Conservation (phyloP, 192 early-diverging fungal genomes). For the Cetraspora pellucida region DNA sequence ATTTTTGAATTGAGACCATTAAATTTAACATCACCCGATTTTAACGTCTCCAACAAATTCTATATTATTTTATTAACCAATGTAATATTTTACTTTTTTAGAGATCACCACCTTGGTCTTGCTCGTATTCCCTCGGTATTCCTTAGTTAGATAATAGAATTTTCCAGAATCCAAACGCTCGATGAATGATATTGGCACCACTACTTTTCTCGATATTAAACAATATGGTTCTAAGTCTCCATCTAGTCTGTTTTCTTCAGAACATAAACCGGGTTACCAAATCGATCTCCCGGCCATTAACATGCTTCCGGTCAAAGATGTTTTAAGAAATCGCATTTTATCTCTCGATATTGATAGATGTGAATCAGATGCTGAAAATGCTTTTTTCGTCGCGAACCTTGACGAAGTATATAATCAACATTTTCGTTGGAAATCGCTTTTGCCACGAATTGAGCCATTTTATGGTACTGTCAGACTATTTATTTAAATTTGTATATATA, state of each 20-base stretch:
- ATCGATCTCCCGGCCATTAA: slow-evolving; percentile 4
- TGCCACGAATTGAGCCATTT: slow-evolving; percentile 95
- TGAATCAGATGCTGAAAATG: slow-evolving; percentile 75
- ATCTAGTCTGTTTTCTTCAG: not conserved
- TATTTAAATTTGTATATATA: slow-evolving; percentile 22
- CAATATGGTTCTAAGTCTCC: not conserved
- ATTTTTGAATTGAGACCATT: no score
- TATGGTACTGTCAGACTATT: slow-evolving; percentile 65
- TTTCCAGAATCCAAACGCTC: not conserved
- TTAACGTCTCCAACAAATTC: not conserved
- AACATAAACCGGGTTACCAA: not conserved
- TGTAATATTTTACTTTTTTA: not conserved
- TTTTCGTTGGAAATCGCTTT: slow-evolving; percentile 73
- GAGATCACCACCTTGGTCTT: slow-evolving; percentile 37
- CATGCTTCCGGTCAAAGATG: slow-evolving; percentile 18
- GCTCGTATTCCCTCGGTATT: not conserved
- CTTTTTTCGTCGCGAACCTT: slow-evolving; percentile 95
- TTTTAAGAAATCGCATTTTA: slow-evolving; percentile 3
- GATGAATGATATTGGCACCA: not conserved
- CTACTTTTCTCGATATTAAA: not conserved
- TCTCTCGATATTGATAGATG: not conserved
- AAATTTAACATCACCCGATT: no score
- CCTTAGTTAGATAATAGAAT: not conserved
- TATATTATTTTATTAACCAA: not conserved
- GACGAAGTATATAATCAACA: slow-evolving; percentile 91